Conservation (phyloP, 192 early-diverging fungal genomes). For the Coemansia sp. region DNA sequence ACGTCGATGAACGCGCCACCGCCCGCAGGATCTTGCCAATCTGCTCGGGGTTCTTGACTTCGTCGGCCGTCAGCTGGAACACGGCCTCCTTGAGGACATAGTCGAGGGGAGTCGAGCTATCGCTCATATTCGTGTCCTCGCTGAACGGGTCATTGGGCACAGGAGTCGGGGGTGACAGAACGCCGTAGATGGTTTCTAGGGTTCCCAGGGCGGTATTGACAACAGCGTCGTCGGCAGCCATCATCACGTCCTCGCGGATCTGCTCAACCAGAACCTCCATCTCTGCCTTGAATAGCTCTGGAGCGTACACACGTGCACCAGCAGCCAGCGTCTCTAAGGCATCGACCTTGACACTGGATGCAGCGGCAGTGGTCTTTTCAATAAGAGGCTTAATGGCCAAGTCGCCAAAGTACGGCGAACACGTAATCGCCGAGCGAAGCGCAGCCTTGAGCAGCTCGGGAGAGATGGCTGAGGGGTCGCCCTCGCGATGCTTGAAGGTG, state of each 20-base stretch:
- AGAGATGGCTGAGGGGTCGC: conserved; percentile 94
- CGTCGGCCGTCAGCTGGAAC: conserved; percentile 55
- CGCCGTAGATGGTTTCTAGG: conserved; percentile 63
- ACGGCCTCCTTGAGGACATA: conserved; percentile 62
- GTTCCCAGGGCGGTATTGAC: conserved; percentile 68
- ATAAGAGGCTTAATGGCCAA: conserved; percentile 85
- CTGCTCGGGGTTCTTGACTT: conserved; percentile 67
- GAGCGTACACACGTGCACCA: conserved; percentile 75
- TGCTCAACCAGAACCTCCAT: conserved; percentile 72
- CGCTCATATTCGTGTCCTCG: conserved; percentile 15
- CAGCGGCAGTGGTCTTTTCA: conserved; percentile 85
- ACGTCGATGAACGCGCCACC: conserved; percentile 49
- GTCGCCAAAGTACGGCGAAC: conserved; percentile 74
- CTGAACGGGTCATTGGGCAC: background rate
- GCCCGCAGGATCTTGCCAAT: conserved; percentile 65
- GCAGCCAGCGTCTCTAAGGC: conserved; percentile 85
- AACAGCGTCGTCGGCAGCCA: conserved; percentile 69
- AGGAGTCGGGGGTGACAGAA: conserved; percentile 45
- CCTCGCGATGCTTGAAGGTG: conserved; percentile 93
- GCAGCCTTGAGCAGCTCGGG: conserved; percentile 84
- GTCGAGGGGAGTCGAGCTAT: conserved; percentile 38
- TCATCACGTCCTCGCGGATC: conserved; percentile 64
- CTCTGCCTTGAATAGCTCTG: conserved; percentile 62
- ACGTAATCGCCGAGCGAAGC: conserved; percentile 74
- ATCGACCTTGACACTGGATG: conserved; percentile 90